These are phyloP conservation scores for Paramyrothecium sp. DNA, from an alignment of 2,329 filamentous ascomycete genomes.

Conservation along the genomic window DNA sequence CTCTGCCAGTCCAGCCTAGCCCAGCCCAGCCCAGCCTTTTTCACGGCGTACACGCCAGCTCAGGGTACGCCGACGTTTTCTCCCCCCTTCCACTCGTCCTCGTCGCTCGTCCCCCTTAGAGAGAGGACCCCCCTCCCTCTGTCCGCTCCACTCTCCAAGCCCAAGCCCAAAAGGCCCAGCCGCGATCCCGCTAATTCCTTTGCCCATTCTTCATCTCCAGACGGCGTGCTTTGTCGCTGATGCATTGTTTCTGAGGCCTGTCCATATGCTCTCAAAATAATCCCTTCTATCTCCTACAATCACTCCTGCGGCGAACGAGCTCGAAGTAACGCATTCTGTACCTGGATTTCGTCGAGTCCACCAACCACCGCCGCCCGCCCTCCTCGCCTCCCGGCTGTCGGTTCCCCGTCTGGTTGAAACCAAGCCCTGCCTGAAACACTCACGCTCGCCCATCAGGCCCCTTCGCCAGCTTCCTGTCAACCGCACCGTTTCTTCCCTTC, in stretches of 20 bases:
- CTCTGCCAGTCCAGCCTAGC: background rate
- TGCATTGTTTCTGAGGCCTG: background rate
- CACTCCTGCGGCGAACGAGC: no score
- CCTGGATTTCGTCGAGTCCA: constrained; percentile 1
- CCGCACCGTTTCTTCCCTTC: background rate
- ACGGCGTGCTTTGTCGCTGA: background rate
- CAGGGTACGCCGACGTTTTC: background rate
- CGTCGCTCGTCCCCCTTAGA: background rate
- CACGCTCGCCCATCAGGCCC: constrained; percentile 3
- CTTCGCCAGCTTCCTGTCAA: background rate
- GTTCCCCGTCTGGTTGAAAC: constrained; percentile 5
- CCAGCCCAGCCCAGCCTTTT: background rate
- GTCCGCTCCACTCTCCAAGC: background rate
- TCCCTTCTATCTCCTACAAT: background rate
- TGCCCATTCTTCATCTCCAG: background rate
- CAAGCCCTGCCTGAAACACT: constrained; percentile 22
- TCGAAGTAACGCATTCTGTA: no score
- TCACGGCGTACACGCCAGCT: background rate
- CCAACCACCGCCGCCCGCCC: background rate
- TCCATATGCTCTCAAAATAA: background rate
- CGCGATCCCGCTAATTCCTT: background rate
- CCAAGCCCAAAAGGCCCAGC: background rate
- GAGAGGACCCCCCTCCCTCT: background rate
- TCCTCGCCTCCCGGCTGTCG: constrained; percentile 1
- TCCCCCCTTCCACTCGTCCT: background rate